These are phyloP conservation scores for Stagonosporopsis vannaccii DNA, from an alignment of 2,329 filamentous ascomycete species.

Conservation along the genomic window DNA sequence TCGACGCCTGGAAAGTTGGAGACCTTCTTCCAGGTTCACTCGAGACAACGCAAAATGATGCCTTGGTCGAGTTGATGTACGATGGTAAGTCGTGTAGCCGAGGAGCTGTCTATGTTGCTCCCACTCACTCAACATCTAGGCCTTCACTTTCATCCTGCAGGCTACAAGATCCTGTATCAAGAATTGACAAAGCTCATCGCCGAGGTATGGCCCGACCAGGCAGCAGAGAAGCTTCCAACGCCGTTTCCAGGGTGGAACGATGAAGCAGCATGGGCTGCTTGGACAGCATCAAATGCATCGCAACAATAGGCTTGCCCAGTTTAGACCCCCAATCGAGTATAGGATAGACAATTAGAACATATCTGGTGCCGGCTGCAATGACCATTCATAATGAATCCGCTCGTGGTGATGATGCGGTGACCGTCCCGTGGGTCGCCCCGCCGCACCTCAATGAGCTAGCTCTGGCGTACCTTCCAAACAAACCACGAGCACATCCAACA, in stretches of 20 bases:
- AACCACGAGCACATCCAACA: slow-evolving; percentile 6
- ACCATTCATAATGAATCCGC: neutral
- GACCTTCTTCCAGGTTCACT: slow-evolving; percentile 63
- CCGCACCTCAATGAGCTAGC: slow-evolving; percentile 2
- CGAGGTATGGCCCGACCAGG: slow-evolving; percentile 62
- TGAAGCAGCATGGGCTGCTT: slow-evolving; percentile 41
- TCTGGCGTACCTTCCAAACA: slow-evolving; percentile 5
- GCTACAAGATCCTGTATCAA: slow-evolving; percentile 64
- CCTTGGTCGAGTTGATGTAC: slow-evolving; percentile 59
- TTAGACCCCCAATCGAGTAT: neutral
- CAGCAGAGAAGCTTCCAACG: slow-evolving; percentile 59
- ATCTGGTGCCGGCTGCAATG: neutral
- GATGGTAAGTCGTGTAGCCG: slow-evolving; percentile 58
- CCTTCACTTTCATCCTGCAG: slow-evolving; percentile 64
- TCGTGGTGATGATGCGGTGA: slow-evolving; percentile 9
- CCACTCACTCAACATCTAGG: slow-evolving; percentile 48
- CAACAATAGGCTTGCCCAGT: neutral
- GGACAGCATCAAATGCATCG: slow-evolving; percentile 19
- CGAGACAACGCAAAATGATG: slow-evolving; percentile 65
- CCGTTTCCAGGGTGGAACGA: slow-evolving; percentile 64
- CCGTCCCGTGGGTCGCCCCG: slow-evolving; percentile 4
- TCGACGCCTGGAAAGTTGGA: slow-evolving; percentile 47
- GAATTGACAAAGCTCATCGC: slow-evolving; percentile 61
- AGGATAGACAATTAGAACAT: neutral
- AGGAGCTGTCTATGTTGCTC: neutral